Base-by-base conservation (phyloP, 2,329 filamentous ascomycete species). In the Aspergillus tanneri region DNA sequence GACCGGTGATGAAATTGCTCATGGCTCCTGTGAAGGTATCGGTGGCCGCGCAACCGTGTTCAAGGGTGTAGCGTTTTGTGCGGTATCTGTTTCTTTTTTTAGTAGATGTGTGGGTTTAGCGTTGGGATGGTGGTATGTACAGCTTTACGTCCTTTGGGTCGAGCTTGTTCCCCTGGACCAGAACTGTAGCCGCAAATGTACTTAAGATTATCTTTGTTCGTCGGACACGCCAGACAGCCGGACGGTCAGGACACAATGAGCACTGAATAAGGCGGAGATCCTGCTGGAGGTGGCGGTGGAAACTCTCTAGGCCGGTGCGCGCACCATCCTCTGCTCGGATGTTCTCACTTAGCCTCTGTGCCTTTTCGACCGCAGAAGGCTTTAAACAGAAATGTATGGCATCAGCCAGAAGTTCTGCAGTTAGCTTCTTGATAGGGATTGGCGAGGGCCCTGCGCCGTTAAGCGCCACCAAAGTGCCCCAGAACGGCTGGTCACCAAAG, bases 401-500 rank as follows among this genome's bases (percentile, higher is more conserved):
- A 23, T 77, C 78, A 0, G 84, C 83, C 6, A 90, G 74, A 16
- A 79, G 83, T 35, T 84, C 80, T 0, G 80, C 75, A 0, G 81
- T 88, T 32, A 90, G 70, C 23, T 82, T 73, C 57, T 84, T 84
- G 65, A 84, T 82, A 0, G 84, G 83, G 42, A 89, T 83, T 0
- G 86, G 86, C 4, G 77, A 69, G 0, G 86, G 86, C 0, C 87
- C 87, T 7, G 86, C 87, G 19, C 85, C 85, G 9, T 86, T 85
- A 53, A 75, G 77, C 1, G 83, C 78, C 39, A 89, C 80, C 82
- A 90, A 88, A n/a, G 82, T 76, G 9, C 87, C 87, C 87, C 87
- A 90, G 60, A 90, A 90, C 1, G 84, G 85, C 64, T 90, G 87
- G 58, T 90, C 87, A 1, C 87, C 87, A 63, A 90, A 95, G 72